These are phyloP conservation scores for Mortierella sp. DNA, from an alignment of 371 early-diverging fungal species.

Conservation along the genomic window DNA sequence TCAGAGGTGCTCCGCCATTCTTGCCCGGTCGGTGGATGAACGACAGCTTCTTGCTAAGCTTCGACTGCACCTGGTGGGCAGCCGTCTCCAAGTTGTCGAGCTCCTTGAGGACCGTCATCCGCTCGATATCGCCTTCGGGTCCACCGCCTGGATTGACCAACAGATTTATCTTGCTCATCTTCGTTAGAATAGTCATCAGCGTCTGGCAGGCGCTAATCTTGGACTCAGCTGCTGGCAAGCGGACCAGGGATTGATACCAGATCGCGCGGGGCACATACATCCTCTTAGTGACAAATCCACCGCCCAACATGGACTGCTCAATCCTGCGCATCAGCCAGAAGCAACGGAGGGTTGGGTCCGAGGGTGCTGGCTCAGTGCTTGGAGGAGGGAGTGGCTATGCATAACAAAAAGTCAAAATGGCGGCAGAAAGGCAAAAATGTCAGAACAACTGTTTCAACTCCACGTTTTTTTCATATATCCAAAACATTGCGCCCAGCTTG, in stretches of 20 bases:
- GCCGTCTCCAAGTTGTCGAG: conserved; percentile 47
- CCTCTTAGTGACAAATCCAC: conserved; percentile 59
- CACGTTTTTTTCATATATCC: neutral
- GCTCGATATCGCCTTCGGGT: conserved; percentile 37
- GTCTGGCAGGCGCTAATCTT: conserved; percentile 55
- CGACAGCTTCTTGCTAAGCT: conserved; percentile 55
- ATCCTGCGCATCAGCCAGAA: conserved; percentile 62
- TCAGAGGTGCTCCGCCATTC: conserved; percentile 29
- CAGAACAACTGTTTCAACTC: neutral
- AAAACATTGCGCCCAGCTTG: neutral
- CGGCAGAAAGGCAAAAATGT: neutral
- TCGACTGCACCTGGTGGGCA: conserved; percentile 46
- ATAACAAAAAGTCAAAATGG: neutral
- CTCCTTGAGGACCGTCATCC: conserved; percentile 43
- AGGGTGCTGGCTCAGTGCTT: conserved; percentile 53
- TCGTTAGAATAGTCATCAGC: conserved; percentile 15
- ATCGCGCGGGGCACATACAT: conserved; percentile 59
- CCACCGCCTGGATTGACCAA: conserved; percentile 36
- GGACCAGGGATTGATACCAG: conserved; percentile 55
- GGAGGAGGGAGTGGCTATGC: conserved; percentile 45
- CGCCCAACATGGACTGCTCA: conserved; percentile 59
- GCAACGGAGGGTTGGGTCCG: conserved; percentile 51
- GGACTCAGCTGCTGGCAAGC: conserved; percentile 51
- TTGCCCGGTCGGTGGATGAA: conserved; percentile 56
- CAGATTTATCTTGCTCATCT: conserved; percentile 37